phyloP scores from a whole-genome alignment of 768 basidiomycete species.

The Suillus tomentosus region DNA sequence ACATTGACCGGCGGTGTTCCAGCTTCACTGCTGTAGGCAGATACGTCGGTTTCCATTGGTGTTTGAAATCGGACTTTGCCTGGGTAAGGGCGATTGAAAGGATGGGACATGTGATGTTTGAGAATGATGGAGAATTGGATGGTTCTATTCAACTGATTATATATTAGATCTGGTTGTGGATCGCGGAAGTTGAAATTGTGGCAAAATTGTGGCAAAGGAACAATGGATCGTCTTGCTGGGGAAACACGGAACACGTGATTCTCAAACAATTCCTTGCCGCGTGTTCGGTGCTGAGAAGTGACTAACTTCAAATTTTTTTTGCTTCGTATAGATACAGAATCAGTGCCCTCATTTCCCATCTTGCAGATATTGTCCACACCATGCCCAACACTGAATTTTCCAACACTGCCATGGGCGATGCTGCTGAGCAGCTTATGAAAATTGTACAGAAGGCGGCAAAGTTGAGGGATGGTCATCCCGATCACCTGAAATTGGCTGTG shows the following conservation, averaged over 20 bases:
- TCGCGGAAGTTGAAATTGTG: neutral
- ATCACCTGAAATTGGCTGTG: neutral
- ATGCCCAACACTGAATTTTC: neutral
- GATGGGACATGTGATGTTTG: neutral
- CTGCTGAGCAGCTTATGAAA: neutral
- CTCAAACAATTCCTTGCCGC: neutral
- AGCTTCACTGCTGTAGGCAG: neutral
- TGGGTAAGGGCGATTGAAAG: neutral
- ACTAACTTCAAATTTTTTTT: too few species aligned
- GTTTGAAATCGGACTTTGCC: neutral
- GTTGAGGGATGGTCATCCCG: neutral
- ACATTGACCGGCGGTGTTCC: neutral
- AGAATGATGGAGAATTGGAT: neutral
- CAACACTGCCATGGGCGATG: neutral
- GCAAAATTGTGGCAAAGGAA: neutral
- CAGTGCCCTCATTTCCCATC: neutral
- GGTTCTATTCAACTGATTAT: neutral
- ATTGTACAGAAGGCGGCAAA: neutral
- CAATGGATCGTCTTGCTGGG: neutral
- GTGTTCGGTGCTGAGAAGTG: neutral
- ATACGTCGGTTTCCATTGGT: neutral
- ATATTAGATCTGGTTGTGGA: neutral
- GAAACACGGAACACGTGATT: neutral
- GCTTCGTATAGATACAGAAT: neutral
- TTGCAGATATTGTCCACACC: neutral